A percentile compares a stretch with the other conserved stretches of the same genome.
These are phyloP conservation scores for Opeltia flavorubescens DNA, from an alignment of 495 filamentous ascomycete species.

Conservation along the genomic window DNA sequence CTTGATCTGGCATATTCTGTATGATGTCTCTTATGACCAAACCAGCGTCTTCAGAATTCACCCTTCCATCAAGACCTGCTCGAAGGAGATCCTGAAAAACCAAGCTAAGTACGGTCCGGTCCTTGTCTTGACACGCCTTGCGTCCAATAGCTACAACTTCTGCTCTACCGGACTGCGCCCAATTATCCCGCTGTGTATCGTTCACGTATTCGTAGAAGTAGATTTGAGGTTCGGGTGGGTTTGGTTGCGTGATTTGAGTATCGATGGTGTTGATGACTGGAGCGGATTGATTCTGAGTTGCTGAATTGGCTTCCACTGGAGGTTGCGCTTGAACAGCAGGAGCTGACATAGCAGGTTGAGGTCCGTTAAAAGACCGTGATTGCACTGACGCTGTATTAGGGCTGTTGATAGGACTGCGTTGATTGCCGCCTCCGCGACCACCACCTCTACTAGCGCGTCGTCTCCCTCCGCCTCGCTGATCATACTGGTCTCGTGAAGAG, in stretches of 20 bases:
- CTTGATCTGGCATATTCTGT: slow-evolving; percentile 25
- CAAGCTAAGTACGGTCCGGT: slow-evolving; percentile 47
- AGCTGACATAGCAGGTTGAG: slow-evolving; percentile 26
- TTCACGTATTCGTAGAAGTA: slow-evolving; percentile 48
- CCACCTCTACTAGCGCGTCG: slow-evolving; percentile 30
- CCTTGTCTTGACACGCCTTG: slow-evolving; percentile 46
- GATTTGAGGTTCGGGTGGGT: slow-evolving; percentile 11
- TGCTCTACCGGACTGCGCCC: slow-evolving; percentile 34
- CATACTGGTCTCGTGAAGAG: slow-evolving; percentile 27
- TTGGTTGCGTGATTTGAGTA: slow-evolving; percentile 10
- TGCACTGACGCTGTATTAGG: slow-evolving; percentile 8
- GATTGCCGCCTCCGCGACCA: slow-evolving; percentile 24
- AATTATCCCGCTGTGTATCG: slow-evolving; percentile 30
- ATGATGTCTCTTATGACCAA: slow-evolving; percentile 59
- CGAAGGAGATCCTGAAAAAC: slow-evolving; percentile 78
- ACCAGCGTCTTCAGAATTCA: slow-evolving; percentile 57
- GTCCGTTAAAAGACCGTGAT: slow-evolving; percentile 4
- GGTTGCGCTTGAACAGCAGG: slow-evolving; percentile 18
- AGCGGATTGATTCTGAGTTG: slow-evolving; percentile 20
- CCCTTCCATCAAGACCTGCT: slow-evolving; percentile 51
- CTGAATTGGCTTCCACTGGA: slow-evolving; percentile 17
- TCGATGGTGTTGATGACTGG: slow-evolving; percentile 13
- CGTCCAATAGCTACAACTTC: slow-evolving; percentile 31
- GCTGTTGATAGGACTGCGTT: slow-evolving; percentile 20
- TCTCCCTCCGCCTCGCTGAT: slow-evolving; percentile 29